Conservation (phyloP, 2,329 filamentous ascomycete species). For the Hymenoscyphus salicellus region DNA sequence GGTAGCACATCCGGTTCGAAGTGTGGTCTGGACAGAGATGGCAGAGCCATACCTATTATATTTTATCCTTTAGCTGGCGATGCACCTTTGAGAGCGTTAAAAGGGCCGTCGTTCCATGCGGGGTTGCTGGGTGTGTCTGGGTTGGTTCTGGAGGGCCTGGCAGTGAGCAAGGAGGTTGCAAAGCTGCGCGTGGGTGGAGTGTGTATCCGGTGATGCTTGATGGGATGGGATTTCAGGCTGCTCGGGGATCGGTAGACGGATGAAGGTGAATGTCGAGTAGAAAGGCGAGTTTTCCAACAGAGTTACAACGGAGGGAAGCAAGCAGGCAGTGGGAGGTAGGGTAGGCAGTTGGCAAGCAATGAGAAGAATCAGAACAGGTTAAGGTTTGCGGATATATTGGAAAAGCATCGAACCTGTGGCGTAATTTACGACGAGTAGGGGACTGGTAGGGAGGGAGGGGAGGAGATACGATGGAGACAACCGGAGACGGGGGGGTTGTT, state of each 20-base stretch:
- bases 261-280: conserved; percentile 1
- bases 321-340: neutral
- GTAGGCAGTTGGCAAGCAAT: neutral
- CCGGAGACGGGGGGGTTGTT: neutral
- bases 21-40: conserved; percentile 24
- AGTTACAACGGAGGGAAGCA: neutral
- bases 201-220: neutral
- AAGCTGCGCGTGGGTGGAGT: neutral
- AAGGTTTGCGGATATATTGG: conserved; percentile 7
- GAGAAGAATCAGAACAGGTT: neutral
- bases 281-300: neutral
- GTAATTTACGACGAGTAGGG: neutral
- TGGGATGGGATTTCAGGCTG: neutral
- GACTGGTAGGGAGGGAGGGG: neutral
- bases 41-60: conserved; percentile 26
- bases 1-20: conserved; percentile 30
- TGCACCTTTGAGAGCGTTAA: conserved; percentile 22
- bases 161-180: neutral
- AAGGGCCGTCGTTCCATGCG: conserved; percentile 28
- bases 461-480: neutral
- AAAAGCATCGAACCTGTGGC: neutral
- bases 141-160: neutral
- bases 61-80: conserved; percentile 11
- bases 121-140: conserved; percentile 10
- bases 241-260: neutral